These are phyloP conservation scores for Fusarium sp. DNA, from an alignment of 2,329 filamentous ascomycete genomes.

Conservation along the genomic window DNA sequence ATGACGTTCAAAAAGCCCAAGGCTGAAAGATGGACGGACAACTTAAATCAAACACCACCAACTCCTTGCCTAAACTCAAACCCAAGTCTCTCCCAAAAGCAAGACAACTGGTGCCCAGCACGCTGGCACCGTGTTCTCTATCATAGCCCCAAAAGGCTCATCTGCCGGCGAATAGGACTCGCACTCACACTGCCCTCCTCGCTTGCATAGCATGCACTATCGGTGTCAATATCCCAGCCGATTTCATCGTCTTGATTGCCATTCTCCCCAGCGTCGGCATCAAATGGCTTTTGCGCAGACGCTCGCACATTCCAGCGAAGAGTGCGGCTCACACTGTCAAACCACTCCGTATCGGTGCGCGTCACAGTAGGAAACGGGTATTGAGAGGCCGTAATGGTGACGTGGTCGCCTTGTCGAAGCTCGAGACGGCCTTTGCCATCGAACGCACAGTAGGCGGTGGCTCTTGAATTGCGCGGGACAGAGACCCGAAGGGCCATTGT, in stretches of 20 bases:
- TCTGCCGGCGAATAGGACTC: conserved; percentile 75
- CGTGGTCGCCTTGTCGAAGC: conserved; percentile 90
- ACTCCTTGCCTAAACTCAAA: conserved; percentile 34
- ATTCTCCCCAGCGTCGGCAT: conserved; percentile 54
- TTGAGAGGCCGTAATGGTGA: conserved; percentile 94
- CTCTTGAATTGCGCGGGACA: conserved; percentile 83
- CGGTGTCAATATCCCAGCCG: conserved; percentile 96
- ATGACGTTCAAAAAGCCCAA: neutral
- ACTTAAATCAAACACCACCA: conserved; percentile 30
- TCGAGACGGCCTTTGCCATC: conserved; percentile 97
- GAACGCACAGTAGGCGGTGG: conserved; percentile 95
- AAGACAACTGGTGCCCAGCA: neutral
- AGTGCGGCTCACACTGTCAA: conserved; percentile 91
- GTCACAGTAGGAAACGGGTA: conserved; percentile 98
- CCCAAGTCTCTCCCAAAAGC: conserved; percentile 11
- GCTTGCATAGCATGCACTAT: conserved; percentile 74
- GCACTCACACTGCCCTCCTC: conserved; percentile 75
- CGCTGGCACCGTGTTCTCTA: neutral
- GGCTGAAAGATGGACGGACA: conserved; percentile 11
- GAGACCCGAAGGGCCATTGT: conserved; percentile 90
- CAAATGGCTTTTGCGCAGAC: conserved; percentile 91
- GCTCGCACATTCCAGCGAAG: conserved; percentile 95
- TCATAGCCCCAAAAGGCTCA: conserved; percentile 71
- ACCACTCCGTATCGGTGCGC: conserved; percentile 91
- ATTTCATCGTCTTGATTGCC: conserved; percentile 63